Evolutionary conservation across 352 stramenopile species (phyloP).

Genomic region (Phytophthora capsici): DNA sequence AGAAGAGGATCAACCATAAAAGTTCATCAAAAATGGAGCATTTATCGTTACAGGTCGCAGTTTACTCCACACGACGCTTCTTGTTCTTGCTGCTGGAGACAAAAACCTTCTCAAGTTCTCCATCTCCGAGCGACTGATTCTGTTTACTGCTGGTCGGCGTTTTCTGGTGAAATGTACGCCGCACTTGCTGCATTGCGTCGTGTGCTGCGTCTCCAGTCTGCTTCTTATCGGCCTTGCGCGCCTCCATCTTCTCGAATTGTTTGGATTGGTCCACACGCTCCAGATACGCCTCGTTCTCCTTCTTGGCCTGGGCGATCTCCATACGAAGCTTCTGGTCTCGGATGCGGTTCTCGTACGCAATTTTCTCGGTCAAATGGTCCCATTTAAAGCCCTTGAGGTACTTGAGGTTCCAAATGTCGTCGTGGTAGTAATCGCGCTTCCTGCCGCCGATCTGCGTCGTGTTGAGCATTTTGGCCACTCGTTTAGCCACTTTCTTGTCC

Average conservation of each 20-base stretch:
- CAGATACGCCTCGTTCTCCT: constrained; percentile 88
- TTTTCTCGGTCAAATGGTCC: constrained; percentile 98
- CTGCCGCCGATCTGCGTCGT: constrained; percentile 93
- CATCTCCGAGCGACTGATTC: constrained; percentile 57
- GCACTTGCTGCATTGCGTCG: constrained; percentile 52
- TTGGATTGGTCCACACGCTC: constrained; percentile 90
- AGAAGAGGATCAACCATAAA: not conserved
- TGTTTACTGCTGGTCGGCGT: constrained; percentile 72
- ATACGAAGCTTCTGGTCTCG: constrained; percentile 87
- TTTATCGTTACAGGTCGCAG: constrained; percentile 27
- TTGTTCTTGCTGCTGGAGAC: constrained; percentile 52
- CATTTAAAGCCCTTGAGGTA: constrained; percentile 99
- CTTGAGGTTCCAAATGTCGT: constrained; percentile 99
- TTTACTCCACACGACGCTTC: constrained; percentile 56
- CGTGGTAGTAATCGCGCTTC: constrained; percentile 96
- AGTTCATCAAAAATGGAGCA: constrained; percentile 20
- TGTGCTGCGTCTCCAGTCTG: constrained; percentile 9
- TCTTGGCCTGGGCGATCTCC: constrained; percentile 87
- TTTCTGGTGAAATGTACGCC: constrained; percentile 83
- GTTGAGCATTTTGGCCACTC: constrained; percentile 94
- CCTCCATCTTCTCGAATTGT: constrained; percentile 86
- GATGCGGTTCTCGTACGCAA: constrained; percentile 92
- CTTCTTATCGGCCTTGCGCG: constrained; percentile 65
- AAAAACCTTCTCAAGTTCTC: constrained; percentile 74
- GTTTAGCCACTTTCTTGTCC: constrained; percentile 96